These are phyloP conservation scores for Discostella pseudostelligera DNA, from an alignment of 108 stramenopile genomes.

Conservation along the genomic window DNA sequence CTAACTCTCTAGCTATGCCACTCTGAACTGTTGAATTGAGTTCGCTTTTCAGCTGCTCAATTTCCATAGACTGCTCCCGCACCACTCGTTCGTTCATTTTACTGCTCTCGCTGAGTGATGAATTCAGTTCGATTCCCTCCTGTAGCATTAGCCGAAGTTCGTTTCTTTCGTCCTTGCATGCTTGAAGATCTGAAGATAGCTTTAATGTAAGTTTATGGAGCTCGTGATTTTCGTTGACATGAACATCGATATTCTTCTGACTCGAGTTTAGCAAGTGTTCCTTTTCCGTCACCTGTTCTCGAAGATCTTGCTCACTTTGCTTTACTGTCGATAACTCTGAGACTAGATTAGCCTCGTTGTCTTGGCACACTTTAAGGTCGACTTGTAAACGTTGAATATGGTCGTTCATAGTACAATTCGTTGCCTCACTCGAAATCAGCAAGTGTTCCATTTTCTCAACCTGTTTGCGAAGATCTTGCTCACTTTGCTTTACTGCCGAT, in stretches of 20 bases:
- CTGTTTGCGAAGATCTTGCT: constrained; percentile 5
- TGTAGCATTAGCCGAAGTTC: constrained; percentile 16
- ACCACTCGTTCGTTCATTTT: constrained; percentile 10
- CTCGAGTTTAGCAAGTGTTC: background rate
- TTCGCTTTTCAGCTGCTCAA: constrained; percentile 2
- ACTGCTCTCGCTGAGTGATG: constrained; percentile 8
- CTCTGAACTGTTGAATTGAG: background rate
- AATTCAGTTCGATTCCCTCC: constrained; percentile 8
- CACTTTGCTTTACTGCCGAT: background rate
- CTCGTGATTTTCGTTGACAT: constrained; percentile 8
- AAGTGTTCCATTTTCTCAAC: constrained; percentile 7
- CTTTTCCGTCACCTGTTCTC: background rate
- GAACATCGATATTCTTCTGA: constrained; percentile 4
- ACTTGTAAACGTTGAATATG: no score
- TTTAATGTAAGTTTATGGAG: constrained; percentile 1
- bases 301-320: background rate
- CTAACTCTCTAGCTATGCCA: background rate
- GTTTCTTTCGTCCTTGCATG: constrained; percentile 7
- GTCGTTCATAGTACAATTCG: no score
- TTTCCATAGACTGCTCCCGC: background rate
- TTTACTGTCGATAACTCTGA: background rate
- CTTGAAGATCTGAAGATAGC: constrained; percentile 10
- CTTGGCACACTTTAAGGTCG: no score
- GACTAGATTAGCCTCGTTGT: no score
- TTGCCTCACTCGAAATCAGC: no score